phyloP scores from a whole-genome alignment of 345 rosid species.

The Acer yangbiense region DNA sequence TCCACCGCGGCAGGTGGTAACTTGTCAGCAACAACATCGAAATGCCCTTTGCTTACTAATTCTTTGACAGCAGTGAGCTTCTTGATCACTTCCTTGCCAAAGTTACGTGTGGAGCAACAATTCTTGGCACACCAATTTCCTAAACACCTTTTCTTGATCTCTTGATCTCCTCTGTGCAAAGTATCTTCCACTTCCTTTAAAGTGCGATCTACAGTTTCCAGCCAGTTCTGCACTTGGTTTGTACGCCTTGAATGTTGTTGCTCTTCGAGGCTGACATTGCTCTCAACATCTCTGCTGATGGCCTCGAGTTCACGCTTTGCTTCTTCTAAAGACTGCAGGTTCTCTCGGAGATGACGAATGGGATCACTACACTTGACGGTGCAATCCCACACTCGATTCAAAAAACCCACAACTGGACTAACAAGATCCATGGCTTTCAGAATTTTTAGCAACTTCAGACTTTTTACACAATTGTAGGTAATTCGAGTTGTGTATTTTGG shows the following conservation, averaged over 20 bases:
- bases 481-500: too few relatives aligned
- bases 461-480: too few relatives aligned
- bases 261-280: not conserved
- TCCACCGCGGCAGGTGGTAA: not conserved
- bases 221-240: not conserved
- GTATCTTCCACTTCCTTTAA: not conserved
- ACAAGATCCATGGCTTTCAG: slow-evolving; percentile 6
- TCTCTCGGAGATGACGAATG: not conserved
- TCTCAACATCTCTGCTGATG: not conserved
- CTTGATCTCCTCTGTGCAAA: not conserved
- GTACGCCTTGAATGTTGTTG: not conserved
- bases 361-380: not conserved
- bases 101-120: not conserved
- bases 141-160: slow-evolving; percentile 1
- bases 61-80: not conserved
- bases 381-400: not conserved
- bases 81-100: not conserved
- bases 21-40: not conserved
- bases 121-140: not conserved
- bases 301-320: not conserved
- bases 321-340: not conserved
- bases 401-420: not conserved
- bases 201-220: not conserved
- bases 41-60: not conserved
- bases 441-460: too few relatives aligned